Evolutionary conservation across 345 rosid genomes (phyloP), one percentile per base, ranked within the genome.

Genomic region (Syzygium aqueum): DNA sequence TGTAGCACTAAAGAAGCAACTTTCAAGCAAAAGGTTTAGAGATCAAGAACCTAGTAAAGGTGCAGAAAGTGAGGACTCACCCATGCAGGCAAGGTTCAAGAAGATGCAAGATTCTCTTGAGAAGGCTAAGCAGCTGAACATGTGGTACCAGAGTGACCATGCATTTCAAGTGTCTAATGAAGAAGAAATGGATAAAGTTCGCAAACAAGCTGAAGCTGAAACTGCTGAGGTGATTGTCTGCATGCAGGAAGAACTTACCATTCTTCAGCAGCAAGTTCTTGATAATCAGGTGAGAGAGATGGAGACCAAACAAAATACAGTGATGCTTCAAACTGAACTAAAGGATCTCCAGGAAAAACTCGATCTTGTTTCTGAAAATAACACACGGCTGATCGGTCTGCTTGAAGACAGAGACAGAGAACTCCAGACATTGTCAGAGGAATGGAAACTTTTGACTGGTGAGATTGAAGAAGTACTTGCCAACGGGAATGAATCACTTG

Each of bases 221-320:
- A 94, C 98, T 86, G 99, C 94, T 8, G 98, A 96, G 94, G 98
- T 95, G 88, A 96, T 97, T 90, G 94, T 97, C 89, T 95, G 96
- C 87, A 90, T 96, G 96, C 97, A 96, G 94, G 95, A 95, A 91
- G 99, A 95, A 92, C 99, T 97, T 67, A 90, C 93, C 88, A 63
- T 89, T 90, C 99, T 97, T 90, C 98, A 96, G 92, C 90, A 93
- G 91, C 95, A 94, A 90, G 93, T 95, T 77, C 94, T 90, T 49
- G 94, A 92, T 87, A 94, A 89, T 89, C 94, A 95, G 52, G 90
- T 93, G 88, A 95, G 93, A 91, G 99, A 96, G 92, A 91, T 85
- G 86, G 93, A 91, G 86, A 84, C 90, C 86, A 89, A 92, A 88
- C 92, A 90, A 80, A 91, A 89, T 85, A 88, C 90, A 28, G 85